phyloP scores from a whole-genome alignment of 768 basidiomycete species.

The Epithele typhae region DNA sequence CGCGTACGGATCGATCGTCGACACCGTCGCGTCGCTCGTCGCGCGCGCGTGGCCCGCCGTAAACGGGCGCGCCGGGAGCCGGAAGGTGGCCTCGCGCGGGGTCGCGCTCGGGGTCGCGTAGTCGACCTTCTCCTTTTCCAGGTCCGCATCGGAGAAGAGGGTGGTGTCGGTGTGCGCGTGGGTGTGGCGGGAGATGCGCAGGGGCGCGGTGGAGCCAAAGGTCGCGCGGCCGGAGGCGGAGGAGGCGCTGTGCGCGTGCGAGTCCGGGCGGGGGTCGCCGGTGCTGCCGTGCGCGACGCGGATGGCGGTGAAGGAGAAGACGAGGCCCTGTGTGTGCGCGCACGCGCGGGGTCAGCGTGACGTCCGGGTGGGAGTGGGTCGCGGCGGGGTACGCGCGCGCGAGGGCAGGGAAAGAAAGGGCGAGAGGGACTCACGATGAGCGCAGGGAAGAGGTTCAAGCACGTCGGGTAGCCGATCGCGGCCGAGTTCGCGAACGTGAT shows the following conservation, averaged over 20 bases:
- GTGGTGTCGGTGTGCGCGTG: too few relatives aligned
- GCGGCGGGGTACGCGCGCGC: too few relatives aligned
- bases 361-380: background rate
- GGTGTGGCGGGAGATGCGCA: too few relatives aligned
- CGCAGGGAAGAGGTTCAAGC: slow-evolving; percentile 11
- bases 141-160: too few relatives aligned
- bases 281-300: slow-evolving; percentile 4
- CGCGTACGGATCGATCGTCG: too few relatives aligned
- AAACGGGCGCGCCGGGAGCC: too few relatives aligned
- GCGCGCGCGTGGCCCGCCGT: too few relatives aligned
- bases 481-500: slow-evolving; percentile 10
- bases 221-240: background rate
- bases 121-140: too few relatives aligned
- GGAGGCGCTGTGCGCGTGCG: background rate
- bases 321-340: slow-evolving; percentile 5
- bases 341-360: background rate
- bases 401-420: background rate
- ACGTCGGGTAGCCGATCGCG: slow-evolving; percentile 7
- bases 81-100: too few relatives aligned
- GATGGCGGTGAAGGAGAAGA: slow-evolving; percentile 12
- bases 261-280: background rate
- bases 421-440: slow-evolving; percentile 4
- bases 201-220: background rate
- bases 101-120: too few relatives aligned
- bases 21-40: too few relatives aligned